Percentiles rank a stretch among this genome's conserved stretches.
These are phyloP conservation scores for Eutreptiella sp. DNA, from an alignment of 208 protist genomes.

Conservation along the genomic window DNA sequence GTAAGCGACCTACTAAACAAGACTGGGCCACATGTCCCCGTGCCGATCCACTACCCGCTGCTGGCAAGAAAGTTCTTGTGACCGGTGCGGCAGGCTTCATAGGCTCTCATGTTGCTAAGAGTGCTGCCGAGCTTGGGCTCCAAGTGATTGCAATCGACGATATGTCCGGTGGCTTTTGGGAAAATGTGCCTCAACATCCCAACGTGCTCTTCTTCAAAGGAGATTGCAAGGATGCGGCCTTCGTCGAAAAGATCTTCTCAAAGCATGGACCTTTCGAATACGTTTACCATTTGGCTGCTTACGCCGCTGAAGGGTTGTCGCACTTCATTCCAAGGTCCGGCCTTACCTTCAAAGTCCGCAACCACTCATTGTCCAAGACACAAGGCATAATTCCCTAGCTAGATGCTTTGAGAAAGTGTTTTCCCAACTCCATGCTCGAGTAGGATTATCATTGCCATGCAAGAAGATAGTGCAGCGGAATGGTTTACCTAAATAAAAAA, in stretches of 20 bases:
- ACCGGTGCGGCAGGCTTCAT: slow-evolving; percentile 11
- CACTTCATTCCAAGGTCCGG: slow-evolving; percentile 15
- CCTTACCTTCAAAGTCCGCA: too few relatives aligned
- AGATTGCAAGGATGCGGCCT: background rate
- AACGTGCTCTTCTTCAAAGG: background rate
- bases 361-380: too few relatives aligned
- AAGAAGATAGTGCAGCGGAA: too few relatives aligned
- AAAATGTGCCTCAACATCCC: slow-evolving; percentile 7
- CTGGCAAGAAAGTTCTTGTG: slow-evolving; percentile 16
- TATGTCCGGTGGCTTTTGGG: slow-evolving; percentile 6
- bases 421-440: too few relatives aligned
- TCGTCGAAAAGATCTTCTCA: background rate
- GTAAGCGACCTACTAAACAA: too few relatives aligned
- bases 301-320: slow-evolving; percentile 10
- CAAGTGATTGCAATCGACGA: slow-evolving; percentile 5
- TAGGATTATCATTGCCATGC: too few relatives aligned
- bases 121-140: background rate
- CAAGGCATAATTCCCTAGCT: too few relatives aligned
- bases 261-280: slow-evolving; percentile 12
- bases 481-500: too few relatives aligned
- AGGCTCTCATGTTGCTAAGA: slow-evolving; percentile 10
- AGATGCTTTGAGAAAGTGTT: too few relatives aligned
- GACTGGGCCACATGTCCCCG: too few relatives aligned
- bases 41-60: too few relatives aligned
- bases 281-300: slow-evolving; percentile 12